Base-by-base conservation (phyloP, 1,284 basidiomycete genomes). In the Spongispora temasekensis region DNA sequence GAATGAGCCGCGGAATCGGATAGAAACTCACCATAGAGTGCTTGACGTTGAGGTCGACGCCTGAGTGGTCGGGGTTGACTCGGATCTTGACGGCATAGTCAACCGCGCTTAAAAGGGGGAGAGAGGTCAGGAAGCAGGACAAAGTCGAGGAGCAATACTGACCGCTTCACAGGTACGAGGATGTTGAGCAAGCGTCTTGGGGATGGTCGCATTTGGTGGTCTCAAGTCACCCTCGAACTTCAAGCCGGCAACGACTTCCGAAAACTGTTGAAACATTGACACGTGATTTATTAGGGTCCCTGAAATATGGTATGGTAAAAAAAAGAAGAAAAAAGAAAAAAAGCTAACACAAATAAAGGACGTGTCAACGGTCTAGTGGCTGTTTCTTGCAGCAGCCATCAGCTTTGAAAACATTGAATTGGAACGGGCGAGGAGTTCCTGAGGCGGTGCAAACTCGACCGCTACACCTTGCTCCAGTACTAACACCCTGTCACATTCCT, bases 61-160 rank as follows among this genome's bases (percentile, higher is more conserved):
- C 95, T 57, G 94, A 96, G 72, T 95, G 91, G 67, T 91, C 88
- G 8, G 93, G 85, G 74, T 95, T 95, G 56, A 98, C 93, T 55
- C 95, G 91, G 79, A 98, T 96, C 82, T 97, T 97, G 78, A 93
- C 91, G 5, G 91, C 89, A 82, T 93, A 97, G 78, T 89, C 87
- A 31, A 91, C 86, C 61, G 89, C 86, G 66, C 90, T 91, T 68
- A 23, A 56, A 23, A 34, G 19, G 60, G 12, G 13, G 53, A n/a
- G 19, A 17, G 1, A 23, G 32, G 30, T 60, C 46, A 60, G 54
- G 42, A 3, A 58, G 15, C 19, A 17, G 28, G 53, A 5, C 5
- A 44, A 3, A 1, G 15, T 35, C 72, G 64, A 72, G 67, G 63
- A 19, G 0, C 12, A 27, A 19, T 10, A 82, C 52, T 73, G 58